Conservation (phyloP, 2,329 filamentous ascomycete genomes). For the Hypoxylon sp. region DNA sequence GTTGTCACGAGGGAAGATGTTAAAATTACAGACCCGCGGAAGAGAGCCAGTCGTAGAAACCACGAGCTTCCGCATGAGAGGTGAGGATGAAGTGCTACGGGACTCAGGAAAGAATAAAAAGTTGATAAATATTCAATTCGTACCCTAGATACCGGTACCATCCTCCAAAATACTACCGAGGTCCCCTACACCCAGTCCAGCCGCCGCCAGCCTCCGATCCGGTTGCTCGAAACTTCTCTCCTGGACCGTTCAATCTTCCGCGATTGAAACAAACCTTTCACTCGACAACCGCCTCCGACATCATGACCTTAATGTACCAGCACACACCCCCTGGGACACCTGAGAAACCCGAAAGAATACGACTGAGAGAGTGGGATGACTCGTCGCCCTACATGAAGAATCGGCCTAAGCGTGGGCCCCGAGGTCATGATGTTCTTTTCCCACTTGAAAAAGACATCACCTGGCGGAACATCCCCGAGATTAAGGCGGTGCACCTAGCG, state of each 20-base stretch:
- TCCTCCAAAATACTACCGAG: constrained; percentile 93
- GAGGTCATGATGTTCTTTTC: constrained; percentile 79
- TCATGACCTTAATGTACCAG: constrained; percentile 88
- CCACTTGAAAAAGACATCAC: constrained; percentile 79
- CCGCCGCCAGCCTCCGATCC: constrained; percentile 89
- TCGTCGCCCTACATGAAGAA: constrained; percentile 96
- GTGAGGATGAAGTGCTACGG: constrained; percentile 28
- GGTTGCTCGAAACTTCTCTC: constrained; percentile 86
- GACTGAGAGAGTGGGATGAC: constrained; percentile 87
- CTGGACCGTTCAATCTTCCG: constrained; percentile 90
- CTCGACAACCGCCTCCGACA: constrained; percentile 85
- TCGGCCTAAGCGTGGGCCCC: constrained; percentile 83
- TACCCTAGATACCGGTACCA: constrained; percentile 97
- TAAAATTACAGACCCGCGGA: constrained; percentile 63
- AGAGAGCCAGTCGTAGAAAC: constrained; percentile 51
- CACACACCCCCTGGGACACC: constrained; percentile 84
- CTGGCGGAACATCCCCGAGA: constrained; percentile 86
- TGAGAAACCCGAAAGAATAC: constrained; percentile 66
- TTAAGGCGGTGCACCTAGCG: constrained; percentile 85
- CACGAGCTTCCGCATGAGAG: constrained; percentile 46
- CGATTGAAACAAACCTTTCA: constrained; percentile 92
- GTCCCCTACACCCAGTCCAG: constrained; percentile 92
- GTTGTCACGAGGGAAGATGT: constrained; percentile 52
- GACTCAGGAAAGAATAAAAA: neutral
- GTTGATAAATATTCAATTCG: constrained; percentile 14